These are phyloP conservation scores for Obelidium mucronatum DNA, from an alignment of 192 early-diverging fungal species.

Conservation along the genomic window DNA sequence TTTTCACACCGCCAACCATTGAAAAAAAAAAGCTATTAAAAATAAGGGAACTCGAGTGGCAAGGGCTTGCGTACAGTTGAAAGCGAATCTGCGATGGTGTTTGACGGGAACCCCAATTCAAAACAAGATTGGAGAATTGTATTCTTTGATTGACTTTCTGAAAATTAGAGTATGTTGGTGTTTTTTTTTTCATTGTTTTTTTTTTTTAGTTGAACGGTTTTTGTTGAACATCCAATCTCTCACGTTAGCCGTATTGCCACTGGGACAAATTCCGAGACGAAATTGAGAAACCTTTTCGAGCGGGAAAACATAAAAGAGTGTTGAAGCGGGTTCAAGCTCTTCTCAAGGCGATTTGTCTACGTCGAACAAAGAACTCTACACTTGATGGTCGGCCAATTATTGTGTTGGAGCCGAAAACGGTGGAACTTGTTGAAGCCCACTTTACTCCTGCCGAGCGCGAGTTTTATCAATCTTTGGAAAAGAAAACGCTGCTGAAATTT, in stretches of 20 bases:
- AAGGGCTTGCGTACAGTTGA: conserved; percentile 35
- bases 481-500: conserved; percentile 35
- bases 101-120: conserved; percentile 55
- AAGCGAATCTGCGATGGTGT: conserved; percentile 48
- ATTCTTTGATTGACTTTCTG: conserved; percentile 47
- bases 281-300: conserved; percentile 56
- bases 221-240: neutral
- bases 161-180: conserved; percentile 28
- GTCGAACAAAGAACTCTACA: conserved; percentile 72
- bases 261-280: conserved; percentile 51
- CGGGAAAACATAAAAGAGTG: conserved; percentile 39
- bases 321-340: conserved; percentile 67
- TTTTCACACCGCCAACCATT: no score
- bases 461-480: conserved; percentile 66
- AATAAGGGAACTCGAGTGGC: conserved; percentile 47
- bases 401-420: conserved; percentile 56
- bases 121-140: conserved; percentile 54
- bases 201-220: conserved; percentile 1
- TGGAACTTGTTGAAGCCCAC: conserved; percentile 5
- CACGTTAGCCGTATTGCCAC: conserved; percentile 41
- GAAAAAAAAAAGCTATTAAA: no score
- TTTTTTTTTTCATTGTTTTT: no score
- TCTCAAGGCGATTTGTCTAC: conserved; percentile 59
- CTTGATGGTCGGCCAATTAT: conserved; percentile 73
- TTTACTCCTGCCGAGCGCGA: conserved; percentile 56